Evolutionary conservation across 1,139 yeast species (phyloP).

Genomic region (Pichia sp.): DNA sequence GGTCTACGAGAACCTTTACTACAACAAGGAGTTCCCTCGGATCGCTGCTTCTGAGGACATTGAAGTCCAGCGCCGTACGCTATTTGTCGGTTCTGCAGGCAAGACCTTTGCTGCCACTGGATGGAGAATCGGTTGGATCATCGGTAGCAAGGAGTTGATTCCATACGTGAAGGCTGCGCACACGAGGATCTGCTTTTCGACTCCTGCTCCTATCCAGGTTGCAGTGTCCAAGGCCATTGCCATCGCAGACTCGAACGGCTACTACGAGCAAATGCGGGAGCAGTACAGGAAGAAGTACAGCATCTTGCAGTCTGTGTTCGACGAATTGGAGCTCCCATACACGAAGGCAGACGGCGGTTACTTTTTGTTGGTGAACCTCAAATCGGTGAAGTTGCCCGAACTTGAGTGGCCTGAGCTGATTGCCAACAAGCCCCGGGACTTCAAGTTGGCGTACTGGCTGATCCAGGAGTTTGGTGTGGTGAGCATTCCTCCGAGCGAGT

Average conservation of each 20-base stretch:
- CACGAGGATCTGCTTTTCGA: slow-evolving; percentile 83
- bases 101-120: slow-evolving; percentile 97
- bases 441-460: slow-evolving; percentile 86
- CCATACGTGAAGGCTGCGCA: slow-evolving; percentile 85
- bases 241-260: slow-evolving; percentile 52
- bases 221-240: slow-evolving; percentile 78
- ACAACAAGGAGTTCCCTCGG: slow-evolving; percentile 59
- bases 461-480: slow-evolving; percentile 91
- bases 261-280: slow-evolving; percentile 64
- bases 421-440: slow-evolving; percentile 70
- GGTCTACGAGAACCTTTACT: slow-evolving; percentile 88
- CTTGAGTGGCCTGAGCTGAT: slow-evolving; percentile 62
- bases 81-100: slow-evolving; percentile 96
- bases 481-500: slow-evolving; percentile 94
- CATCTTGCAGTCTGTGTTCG: slow-evolving; percentile 71
- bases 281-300: slow-evolving; percentile 67
- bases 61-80: slow-evolving; percentile 70
- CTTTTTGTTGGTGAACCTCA: slow-evolving; percentile 81
- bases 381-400: slow-evolving; percentile 72
- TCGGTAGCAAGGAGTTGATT: slow-evolving; percentile 79
- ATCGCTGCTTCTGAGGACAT: slow-evolving; percentile 65
- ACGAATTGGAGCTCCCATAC: slow-evolving; percentile 82
- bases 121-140: slow-evolving; percentile 96
- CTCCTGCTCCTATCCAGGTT: slow-evolving; percentile 92
- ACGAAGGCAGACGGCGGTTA: slow-evolving; percentile 91